phyloP scores from a whole-genome alignment of 805 yeast species.

The Cyberlindnera veronae region DNA sequence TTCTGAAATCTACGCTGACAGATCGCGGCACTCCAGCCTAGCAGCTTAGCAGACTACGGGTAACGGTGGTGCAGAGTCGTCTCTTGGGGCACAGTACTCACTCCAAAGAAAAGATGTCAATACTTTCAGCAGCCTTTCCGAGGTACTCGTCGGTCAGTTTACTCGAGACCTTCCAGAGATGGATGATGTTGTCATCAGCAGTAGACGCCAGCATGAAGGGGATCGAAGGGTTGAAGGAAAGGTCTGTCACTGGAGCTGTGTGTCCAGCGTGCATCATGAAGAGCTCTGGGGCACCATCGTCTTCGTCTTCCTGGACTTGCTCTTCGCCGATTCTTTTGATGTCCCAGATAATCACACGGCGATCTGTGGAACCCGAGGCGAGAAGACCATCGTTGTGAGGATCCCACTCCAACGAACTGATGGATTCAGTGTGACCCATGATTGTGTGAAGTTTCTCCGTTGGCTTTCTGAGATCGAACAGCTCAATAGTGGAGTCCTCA shows the following conservation, averaged over 20 bases:
- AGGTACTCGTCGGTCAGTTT: slow-evolving; percentile 32
- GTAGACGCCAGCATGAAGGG: slow-evolving; percentile 74
- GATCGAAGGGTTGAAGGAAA: slow-evolving; percentile 60
- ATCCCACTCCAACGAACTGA: slow-evolving; percentile 74
- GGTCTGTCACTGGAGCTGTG: slow-evolving; percentile 70
- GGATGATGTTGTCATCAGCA: slow-evolving; percentile 43
- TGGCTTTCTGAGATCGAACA: slow-evolving; percentile 59
- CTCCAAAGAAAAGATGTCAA: slow-evolving; percentile 23
- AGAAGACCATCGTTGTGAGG: slow-evolving; percentile 74
- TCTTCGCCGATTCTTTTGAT: slow-evolving; percentile 76
- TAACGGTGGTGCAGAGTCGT: too few relatives aligned
- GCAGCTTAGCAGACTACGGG: too few relatives aligned
- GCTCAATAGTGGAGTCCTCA: slow-evolving; percentile 58
- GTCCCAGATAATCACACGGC: slow-evolving; percentile 82
- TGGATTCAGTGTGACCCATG: slow-evolving; percentile 75
- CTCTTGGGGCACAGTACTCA: too few relatives aligned
- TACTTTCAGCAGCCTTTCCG: slow-evolving; percentile 15
- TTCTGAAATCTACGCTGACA: not conserved
- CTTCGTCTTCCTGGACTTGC: slow-evolving; percentile 82
- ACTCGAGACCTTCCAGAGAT: slow-evolving; percentile 41
- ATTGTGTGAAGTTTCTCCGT: slow-evolving; percentile 56
- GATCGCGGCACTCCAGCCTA: too few relatives aligned
- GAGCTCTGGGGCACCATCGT: slow-evolving; percentile 86
- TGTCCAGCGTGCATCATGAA: slow-evolving; percentile 94
- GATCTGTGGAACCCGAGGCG: slow-evolving; percentile 74